Conservation (phyloP, 768 basidiomycete genomes). For the Pluteus cervinus region DNA sequence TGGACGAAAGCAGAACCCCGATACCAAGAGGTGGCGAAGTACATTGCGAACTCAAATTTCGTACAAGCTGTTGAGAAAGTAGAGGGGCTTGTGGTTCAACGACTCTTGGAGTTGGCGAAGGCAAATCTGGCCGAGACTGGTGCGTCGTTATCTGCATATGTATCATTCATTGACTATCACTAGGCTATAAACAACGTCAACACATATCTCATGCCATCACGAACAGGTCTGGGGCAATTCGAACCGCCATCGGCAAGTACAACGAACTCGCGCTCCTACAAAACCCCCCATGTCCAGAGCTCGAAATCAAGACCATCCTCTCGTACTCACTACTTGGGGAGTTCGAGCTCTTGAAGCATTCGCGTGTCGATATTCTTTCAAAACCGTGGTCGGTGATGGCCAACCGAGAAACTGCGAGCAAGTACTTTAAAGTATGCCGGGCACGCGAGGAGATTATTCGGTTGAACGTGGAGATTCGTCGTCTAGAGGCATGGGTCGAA, state of each 20-base stretch:
- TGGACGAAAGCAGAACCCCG: background rate
- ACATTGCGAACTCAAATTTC: conserved; percentile 2
- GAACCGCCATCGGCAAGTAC: background rate
- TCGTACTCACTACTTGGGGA: conserved; percentile 11
- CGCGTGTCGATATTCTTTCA: background rate
- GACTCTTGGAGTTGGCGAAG: background rate
- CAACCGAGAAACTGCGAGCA: background rate
- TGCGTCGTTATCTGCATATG: background rate
- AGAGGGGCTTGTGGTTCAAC: background rate
- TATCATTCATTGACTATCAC: background rate
- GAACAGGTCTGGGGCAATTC: conserved; percentile 4
- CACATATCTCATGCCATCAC: conserved; percentile 7
- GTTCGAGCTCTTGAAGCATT: conserved; percentile 8
- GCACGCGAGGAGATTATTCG: conserved; percentile 12
- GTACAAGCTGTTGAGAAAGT: background rate
- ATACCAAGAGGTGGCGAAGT: background rate
- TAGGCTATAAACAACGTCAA: conserved; percentile 3
- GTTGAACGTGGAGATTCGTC: conserved; percentile 11
- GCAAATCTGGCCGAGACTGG: background rate
- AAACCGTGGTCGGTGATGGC: conserved; percentile 1
- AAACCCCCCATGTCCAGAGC: background rate
- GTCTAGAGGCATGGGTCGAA: conserved; percentile 7
- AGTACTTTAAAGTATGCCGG: conserved; percentile 7
- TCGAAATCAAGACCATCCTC: conserved; percentile 9
- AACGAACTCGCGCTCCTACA: background rate